Conservation (phyloP, 106 monocot genomes). For the Ottelia alismoides region DNA sequence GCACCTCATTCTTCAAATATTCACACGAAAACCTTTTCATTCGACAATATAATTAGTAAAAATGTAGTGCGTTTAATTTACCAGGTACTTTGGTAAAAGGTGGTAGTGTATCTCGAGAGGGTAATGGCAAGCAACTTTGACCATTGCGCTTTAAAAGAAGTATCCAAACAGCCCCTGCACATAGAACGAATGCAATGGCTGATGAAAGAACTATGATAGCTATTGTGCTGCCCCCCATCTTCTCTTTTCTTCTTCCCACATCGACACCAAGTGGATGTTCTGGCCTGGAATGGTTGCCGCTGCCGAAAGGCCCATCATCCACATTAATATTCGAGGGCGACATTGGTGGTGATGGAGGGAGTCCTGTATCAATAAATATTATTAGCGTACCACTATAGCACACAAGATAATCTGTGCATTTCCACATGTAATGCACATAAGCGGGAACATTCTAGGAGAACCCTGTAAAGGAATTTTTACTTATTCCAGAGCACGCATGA, state of each 20-base stretch:
- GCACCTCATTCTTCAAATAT: neutral
- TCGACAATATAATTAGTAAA: neutral
- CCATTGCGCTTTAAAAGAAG: conserved; percentile 31
- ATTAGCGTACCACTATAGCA: neutral
- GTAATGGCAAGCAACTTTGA: conserved; percentile 7
- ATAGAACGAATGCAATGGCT: conserved; percentile 44
- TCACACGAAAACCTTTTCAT: neutral
- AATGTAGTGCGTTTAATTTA: conserved; percentile 11
- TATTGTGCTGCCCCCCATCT: conserved; percentile 45
- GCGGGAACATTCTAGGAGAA: neutral
- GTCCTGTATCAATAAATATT: conserved; percentile 40
- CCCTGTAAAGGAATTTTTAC: no score
- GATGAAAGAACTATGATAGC: conserved; percentile 58
- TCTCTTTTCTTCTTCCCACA: conserved; percentile 36
- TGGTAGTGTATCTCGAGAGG: conserved; percentile 23
- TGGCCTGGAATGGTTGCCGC: conserved; percentile 35
- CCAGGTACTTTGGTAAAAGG: conserved; percentile 42
- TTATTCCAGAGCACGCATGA: neutral
- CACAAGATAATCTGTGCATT: neutral
- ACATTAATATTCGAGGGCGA: conserved; percentile 25
- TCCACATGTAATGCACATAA: neutral
- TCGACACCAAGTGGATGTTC: conserved; percentile 77
- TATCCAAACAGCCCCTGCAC: conserved; percentile 45
- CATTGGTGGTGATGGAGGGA: conserved; percentile 73
- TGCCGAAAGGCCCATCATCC: conserved; percentile 29